Evolutionary conservation across 805 yeast species (phyloP).

Genomic region (Yarrowia porcina): DNA sequence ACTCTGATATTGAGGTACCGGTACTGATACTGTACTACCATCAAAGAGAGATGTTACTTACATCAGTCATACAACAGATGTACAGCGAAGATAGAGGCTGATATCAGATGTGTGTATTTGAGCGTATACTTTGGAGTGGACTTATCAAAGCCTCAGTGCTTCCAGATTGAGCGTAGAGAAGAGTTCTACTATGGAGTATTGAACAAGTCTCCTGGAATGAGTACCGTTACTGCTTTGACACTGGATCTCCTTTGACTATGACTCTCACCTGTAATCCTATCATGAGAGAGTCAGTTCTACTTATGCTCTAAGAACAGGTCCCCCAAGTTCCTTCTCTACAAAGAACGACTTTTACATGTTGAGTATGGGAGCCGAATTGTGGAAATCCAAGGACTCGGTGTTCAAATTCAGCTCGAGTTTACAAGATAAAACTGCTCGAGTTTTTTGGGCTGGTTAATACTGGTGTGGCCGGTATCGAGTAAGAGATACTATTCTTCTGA

Average conservation of each 20-base stretch:
- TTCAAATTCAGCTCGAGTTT: conserved; percentile 70
- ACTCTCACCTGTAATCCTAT: conserved; percentile 85
- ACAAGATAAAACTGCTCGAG: conserved; percentile 54
- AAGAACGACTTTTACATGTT: conserved; percentile 86
- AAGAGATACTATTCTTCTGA: conserved; percentile 25
- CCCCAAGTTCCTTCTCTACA: conserved; percentile 70
- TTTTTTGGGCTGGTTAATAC: conserved; percentile 83
- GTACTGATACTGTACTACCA: too few species aligned
- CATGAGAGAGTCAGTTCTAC: conserved; percentile 82
- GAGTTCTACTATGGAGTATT: conserved; percentile 86
- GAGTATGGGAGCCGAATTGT: conserved; percentile 80
- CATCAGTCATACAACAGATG: too few species aligned
- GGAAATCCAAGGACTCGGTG: conserved; percentile 48
- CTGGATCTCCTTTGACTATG: conserved; percentile 86
- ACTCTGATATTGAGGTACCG: too few species aligned
- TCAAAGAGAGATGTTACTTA: too few species aligned
- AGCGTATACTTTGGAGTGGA: conserved; percentile 50
- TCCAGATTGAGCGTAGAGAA: conserved; percentile 67
- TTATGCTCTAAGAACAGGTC: conserved; percentile 75
- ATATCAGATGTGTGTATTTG: too few species aligned
- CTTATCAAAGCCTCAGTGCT: conserved; percentile 28
- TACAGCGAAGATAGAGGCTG: too few species aligned
- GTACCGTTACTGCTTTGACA: conserved; percentile 77
- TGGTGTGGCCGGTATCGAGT: conserved; percentile 55
- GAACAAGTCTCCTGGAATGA: conserved; percentile 84